Base-by-base conservation (phyloP, 495 filamentous ascomycete species). In the Penicillium manginii region DNA sequence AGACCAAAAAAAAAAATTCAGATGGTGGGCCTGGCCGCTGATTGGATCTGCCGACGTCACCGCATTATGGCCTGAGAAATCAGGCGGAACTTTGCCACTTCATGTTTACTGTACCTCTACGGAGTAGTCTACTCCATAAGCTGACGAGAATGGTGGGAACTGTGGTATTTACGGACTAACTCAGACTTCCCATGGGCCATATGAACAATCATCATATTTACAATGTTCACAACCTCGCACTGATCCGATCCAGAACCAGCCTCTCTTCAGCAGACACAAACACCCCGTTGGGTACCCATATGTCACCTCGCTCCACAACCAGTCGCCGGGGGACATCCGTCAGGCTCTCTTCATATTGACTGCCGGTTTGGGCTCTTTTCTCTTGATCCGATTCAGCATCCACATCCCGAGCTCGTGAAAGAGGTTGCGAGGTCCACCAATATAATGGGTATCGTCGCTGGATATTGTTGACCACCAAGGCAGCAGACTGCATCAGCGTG, bases 361-460 rank as follows among this genome's bases (percentile, higher is more conserved):
- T 68, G 1, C 59, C 17, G 31, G 52, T 55, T 15, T 59, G 59
- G 3, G 4, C 47, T 49, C 55, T 49, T 49, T 76, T 73, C 0
- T 40, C 23, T 17, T 42, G 51, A 17, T 45, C 54, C 26, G 50
- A 61, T 49, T 77, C 73, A 11, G 61, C 8, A 32, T 80, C 75
- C 5, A 21, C 69, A 65, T 9, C 23, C 19, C 55, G n/a, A 1
- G 52, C 40, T 11, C 51, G 54, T 2, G 63, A 53, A 9, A 80
- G 57, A n/a, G 70, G 63, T 15, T 67, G 63, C 6, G 75, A 61
- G 5, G 78, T 78, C 75, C 76, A 78, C 92, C 92, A 97, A 66
- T 89, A 96, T 15, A 86, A 65, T 1, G 92, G 92, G 63, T 86
- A 97, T 47, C 84, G 81, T 22, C 91, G 77, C 65, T 88, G 84